Conservation (phyloP, 176 grass and related monocot genomes). For the Musa beccarii region DNA sequence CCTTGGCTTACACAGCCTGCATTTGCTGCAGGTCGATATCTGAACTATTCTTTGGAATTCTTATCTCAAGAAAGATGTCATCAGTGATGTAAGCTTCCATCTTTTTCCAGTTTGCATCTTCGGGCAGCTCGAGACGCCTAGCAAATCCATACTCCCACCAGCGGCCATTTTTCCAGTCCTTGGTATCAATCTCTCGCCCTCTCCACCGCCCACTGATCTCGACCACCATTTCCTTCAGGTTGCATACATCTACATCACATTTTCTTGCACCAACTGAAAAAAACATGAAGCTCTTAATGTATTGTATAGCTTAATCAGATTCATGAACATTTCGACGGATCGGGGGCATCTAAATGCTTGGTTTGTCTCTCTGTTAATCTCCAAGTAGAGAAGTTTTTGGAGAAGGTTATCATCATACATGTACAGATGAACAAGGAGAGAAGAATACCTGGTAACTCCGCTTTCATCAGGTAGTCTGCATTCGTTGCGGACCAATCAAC, state of each 20-base stretch:
- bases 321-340: too few relatives aligned
- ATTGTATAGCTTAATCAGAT: too few relatives aligned
- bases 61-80: slow-evolving; percentile 50
- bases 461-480: slow-evolving; percentile 48
- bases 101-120: slow-evolving; percentile 53
- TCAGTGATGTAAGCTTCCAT: slow-evolving; percentile 61
- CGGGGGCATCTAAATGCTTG: too few relatives aligned
- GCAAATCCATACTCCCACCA: slow-evolving; percentile 97
- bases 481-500: slow-evolving; percentile 62
- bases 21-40: slow-evolving; percentile 8
- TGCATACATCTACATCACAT: slow-evolving; percentile 81
- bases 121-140: slow-evolving; percentile 80
- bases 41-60: slow-evolving; percentile 46
- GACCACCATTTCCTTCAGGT: slow-evolving; percentile 47
- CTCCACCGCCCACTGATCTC: slow-evolving; percentile 87
- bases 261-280: slow-evolving; percentile 39
- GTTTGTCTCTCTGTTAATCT: too few relatives aligned
- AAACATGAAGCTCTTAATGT: not conserved
- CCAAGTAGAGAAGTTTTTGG: too few relatives aligned
- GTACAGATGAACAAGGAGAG: not conserved
- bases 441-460: slow-evolving; percentile 45
- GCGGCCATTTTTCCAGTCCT: slow-evolving; percentile 56
- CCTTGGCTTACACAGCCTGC: too few relatives aligned
- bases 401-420: too few relatives aligned
- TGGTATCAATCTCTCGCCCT: slow-evolving; percentile 25